Conservation (phyloP, 306 rosid genomes). For the Begonia masoniana region DNA sequence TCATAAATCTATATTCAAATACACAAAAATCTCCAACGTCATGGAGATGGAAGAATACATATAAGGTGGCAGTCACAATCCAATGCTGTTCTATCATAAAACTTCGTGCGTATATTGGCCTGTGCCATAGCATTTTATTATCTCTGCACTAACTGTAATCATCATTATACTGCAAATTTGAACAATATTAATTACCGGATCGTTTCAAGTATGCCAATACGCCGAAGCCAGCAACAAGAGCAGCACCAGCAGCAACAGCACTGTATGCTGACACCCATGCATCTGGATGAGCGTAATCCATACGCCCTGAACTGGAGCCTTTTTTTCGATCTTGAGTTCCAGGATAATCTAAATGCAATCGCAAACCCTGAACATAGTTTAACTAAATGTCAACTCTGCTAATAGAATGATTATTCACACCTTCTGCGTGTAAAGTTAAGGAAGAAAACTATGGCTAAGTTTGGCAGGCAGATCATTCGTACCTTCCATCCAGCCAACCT, state of each 20-base stretch:
- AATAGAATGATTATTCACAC: too few relatives aligned
- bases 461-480: slow-evolving; percentile 2
- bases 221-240: slow-evolving; percentile 51
- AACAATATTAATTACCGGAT: slow-evolving; percentile 14
- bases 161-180: slow-evolving; percentile 1
- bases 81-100: too few relatives aligned
- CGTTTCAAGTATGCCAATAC: slow-evolving; percentile 44
- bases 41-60: too few relatives aligned
- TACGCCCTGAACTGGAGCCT: slow-evolving; percentile 14
- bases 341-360: slow-evolving; percentile 78
- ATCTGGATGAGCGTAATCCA: slow-evolving; percentile 36
- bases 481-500: slow-evolving; percentile 84
- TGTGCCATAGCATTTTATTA: neutral
- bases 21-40: too few relatives aligned
- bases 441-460: too few relatives aligned
- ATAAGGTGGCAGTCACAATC: too few relatives aligned
- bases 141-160: neutral
- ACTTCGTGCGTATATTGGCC: too few relatives aligned
- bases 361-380: slow-evolving; percentile 48
- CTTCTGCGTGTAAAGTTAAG: too few relatives aligned
- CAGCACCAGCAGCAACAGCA: slow-evolving; percentile 63
- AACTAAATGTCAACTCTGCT: too few relatives aligned
- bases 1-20: too few relatives aligned
- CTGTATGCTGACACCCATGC: slow-evolving; percentile 54
- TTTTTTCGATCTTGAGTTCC: slow-evolving; percentile 22